Base-by-base conservation (phyloP, 2,329 filamentous ascomycete genomes). In the Hypoxylon sp. region DNA sequence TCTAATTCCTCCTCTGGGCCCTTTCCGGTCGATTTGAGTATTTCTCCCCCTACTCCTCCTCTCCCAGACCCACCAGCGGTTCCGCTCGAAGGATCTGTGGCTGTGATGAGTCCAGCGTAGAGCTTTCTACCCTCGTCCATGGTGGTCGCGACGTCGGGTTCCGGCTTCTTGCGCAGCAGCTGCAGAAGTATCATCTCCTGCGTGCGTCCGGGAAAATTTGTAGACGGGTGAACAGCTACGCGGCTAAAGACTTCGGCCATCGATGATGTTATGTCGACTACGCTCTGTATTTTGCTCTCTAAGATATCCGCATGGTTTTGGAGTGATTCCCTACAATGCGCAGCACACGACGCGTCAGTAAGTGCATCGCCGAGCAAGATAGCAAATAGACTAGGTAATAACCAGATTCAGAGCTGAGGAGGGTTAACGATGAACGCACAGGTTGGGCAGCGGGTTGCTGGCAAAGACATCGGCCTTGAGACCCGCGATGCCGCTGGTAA, bases 151-250 rank as follows among this genome's bases (percentile, higher is more conserved):
- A 94, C 89, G 23, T 87, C 84, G 0, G 92, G 92, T 70, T 96
- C 93, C 51, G 94, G 85, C 76, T 96, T 96, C 79, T 96, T 96
- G 39, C 93, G 90, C 30, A 96, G 82, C 1, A 97, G 83, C 72
- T 90, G 87, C 25, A 87, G 83, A 1, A 95, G 84, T 3, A 92
- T 83, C 51, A 78, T 80, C 76, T 91, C 88, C 63, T 92, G 88
- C 4, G 85, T 90, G 71, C 86, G 89, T 37, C 88, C 90, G 3
- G 88, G 93, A 78, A 87, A 96, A 76, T 89, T 89, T 1, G 92
- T 91, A 11, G 90, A 88, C 0, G 93, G 93, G 75, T 92, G 93
- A 21, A 92, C 87, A 68, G 91, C 90, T 54, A 93, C 84, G 58
- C 88, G 87, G 61, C 84, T 85, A 67, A 96, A 88, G 47, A 93